A percentile compares a stretch with the other conserved stretches of the same genome.
Evolutionary conservation across 2,329 filamentous ascomycete genomes (phyloP).

Genomic region (Colletotrichum endophyticum): DNA sequence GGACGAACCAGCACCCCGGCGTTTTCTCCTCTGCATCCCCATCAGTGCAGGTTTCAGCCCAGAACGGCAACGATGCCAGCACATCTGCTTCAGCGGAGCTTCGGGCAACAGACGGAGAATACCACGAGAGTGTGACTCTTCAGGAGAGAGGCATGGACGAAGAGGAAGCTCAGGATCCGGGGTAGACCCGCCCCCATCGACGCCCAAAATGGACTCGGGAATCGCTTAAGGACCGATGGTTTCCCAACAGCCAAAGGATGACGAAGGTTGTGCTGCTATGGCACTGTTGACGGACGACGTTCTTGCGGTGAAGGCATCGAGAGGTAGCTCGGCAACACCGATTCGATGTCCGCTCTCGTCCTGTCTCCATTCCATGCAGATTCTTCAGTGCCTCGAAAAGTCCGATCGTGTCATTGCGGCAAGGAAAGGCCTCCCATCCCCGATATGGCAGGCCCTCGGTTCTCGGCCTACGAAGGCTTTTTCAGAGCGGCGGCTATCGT

Average conservation of each 20-base stretch:
- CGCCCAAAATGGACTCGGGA: background rate
- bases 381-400: background rate
- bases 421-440: background rate
- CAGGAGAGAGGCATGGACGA: background rate
- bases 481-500: background rate
- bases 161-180: background rate
- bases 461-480: background rate
- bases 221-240: background rate
- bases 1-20: background rate
- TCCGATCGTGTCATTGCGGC: background rate
- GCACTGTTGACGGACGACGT: background rate
- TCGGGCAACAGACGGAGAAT: background rate
- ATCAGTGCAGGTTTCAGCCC: background rate
- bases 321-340: background rate
- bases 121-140: background rate
- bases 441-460: background rate
- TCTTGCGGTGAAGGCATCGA: background rate
- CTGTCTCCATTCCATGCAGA: background rate
- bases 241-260: background rate
- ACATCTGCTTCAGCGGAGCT: background rate
- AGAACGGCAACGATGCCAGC: background rate
- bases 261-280: background rate
- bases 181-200: background rate
- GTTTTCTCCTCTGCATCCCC: background rate
- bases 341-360: background rate